Evolutionary conservation across 306 rosid genomes (phyloP), one percentile per base, ranked within the genome.

Genomic region (Acmispon strigosus): DNA sequence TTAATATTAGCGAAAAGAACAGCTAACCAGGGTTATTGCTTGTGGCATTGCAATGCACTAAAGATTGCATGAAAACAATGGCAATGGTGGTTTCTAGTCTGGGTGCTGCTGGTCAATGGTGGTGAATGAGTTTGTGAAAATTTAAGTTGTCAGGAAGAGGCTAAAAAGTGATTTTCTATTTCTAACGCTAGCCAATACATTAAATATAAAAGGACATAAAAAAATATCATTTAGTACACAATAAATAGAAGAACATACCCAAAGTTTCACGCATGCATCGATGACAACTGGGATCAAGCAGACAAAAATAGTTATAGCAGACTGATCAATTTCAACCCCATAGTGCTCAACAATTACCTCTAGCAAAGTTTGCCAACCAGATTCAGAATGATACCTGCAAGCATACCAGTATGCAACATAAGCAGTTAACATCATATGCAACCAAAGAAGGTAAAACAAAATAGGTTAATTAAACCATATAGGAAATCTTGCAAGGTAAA

Each of bases 301-400:
- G 76, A 94, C 11, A 81, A 94, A 94, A 75, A 91, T 65, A 74
- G 94, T 89, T 73, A 91, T 76, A n/a, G 80, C 79, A 29, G 95
- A 42, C 70, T 80, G 89, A 82, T 94, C 99, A 65, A 86, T 80
- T 79, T 91, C 85, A 68, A 94, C 59, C 51, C 99, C 99, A 52
- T 94, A 91, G 75, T 94, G 99, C 73, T 94, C 97, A 16, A 87
- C 88, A 70, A 89, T 62, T 69, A 89, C 76, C 85, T 91, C 97
- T 54, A 89, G 1, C 83, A 94, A 77, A 12, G 99, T 91, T 78
- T 91, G 89, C 99, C 99, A 94, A 70, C 97, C 97, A 66, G 96
- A 86, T 79, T 94, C 97, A 42, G 99, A 94, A 86, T 94, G 99
- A 83, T 94, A 94, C 91, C 99, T 94, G 95, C 76, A 74, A 49